Base-by-base conservation (phyloP, 306 rosid species). In the Castanea crenata region DNA sequence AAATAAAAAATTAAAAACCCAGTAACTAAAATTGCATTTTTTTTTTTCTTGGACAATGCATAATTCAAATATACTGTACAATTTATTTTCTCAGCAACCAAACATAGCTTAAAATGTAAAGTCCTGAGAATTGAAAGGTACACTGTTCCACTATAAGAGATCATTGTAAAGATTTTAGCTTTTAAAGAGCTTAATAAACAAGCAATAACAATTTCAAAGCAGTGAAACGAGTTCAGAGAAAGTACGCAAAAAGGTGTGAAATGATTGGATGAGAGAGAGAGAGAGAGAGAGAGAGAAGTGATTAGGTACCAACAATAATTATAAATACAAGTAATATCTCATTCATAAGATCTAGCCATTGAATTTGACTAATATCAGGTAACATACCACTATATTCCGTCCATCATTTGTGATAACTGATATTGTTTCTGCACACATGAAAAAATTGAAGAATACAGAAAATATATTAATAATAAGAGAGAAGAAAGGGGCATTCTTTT, bases 391-490 rank as follows among this genome's bases (percentile, higher is more conserved):
- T 74, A 94, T 92, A 85, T 94, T 94, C 71, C 98, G 89, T 25
- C 98, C 98, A 79, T 94, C 98, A 76, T 92, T 94, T 68, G 98
- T 94, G 80, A 93, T 94, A 69, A 94, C 91, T 10, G 98, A 94
- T 81, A 94, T 94, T 52, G 89, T 86, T 85, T 94, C 98, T 94
- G 91, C 88, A 76, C 19, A 74, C 4, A 19, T 29, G 23, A 21
- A 21, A 46, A 52, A 19, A 7, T 21, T 31, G 16, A 38, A n/a
- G 51, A 67, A 10, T 19, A 5, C 68, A 35, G 55, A 64, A 29
- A 16, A 51, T 38, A 38, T 7, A 38, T 1, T 27, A 27, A 27
- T 27, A 27, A 27, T 1, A 27, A 27, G 29, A 27, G 29, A 27
- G 29, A 27, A 1, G 29, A 27, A 27, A 27, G 29, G 29, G 29